Conservation (phyloP, 768 basidiomycete genomes). For the Auricularia cornea region DNA sequence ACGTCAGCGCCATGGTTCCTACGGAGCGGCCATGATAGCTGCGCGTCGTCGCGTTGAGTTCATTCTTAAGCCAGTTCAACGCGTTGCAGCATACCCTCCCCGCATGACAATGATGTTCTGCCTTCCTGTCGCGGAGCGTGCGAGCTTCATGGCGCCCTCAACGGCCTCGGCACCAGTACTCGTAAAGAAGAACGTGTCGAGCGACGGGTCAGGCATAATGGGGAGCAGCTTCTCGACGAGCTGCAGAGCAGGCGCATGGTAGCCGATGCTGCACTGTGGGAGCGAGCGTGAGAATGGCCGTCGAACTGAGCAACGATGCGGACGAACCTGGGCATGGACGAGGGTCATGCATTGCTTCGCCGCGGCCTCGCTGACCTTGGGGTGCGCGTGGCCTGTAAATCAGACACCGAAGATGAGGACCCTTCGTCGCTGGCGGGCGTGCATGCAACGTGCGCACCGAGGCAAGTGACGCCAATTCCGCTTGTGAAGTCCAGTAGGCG, state of each 20-base stretch:
- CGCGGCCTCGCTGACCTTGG: conserved; percentile 76
- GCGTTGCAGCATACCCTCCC: conserved; percentile 41
- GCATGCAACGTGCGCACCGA: too few species aligned
- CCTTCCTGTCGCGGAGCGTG: conserved; percentile 62
- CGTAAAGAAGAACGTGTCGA: conserved; percentile 97
- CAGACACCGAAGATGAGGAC: neutral
- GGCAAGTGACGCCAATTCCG: conserved; percentile 81
- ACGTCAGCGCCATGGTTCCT: conserved; percentile 90
- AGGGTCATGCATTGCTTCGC: conserved; percentile 80
- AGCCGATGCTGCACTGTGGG: conserved; percentile 75
- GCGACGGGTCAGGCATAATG: conserved; percentile 81
- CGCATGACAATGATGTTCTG: conserved; percentile 92
- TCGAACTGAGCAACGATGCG: neutral
- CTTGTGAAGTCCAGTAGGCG: conserved; percentile 76
- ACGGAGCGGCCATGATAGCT: conserved; percentile 90
- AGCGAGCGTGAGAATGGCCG: neutral
- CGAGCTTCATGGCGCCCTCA: conserved; percentile 85
- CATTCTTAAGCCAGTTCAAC: too few species aligned
- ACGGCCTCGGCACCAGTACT: conserved; percentile 94
- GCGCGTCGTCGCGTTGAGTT: conserved; percentile 32
- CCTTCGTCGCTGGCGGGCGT: too few species aligned
- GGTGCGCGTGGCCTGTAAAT: conserved; percentile 72
- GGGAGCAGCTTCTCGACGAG: conserved; percentile 82
- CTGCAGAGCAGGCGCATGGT: conserved; percentile 76
- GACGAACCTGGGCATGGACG: conserved; percentile 65